Percentiles rank a stretch among this genome's conserved stretches.
Evolutionary conservation across 2,329 filamentous ascomycete species (phyloP).

Genomic region (Trichoderma hamatum): DNA sequence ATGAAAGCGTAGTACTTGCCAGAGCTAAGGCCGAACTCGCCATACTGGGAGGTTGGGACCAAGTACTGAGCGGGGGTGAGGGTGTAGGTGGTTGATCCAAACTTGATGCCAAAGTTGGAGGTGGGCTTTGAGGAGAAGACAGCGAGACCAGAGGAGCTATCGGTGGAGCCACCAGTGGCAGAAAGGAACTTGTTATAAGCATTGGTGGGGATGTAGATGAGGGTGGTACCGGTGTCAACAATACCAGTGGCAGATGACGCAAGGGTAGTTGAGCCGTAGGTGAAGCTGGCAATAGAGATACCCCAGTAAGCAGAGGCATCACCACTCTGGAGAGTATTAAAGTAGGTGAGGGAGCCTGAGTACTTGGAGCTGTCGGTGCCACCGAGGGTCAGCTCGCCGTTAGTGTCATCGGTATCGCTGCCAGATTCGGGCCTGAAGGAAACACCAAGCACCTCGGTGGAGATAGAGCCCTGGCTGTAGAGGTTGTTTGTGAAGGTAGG

Average conservation of each 20-base stretch:
- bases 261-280: slow-evolving; percentile 31
- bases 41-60: not conserved
- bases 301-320: slow-evolving; percentile 31
- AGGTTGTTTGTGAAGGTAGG: slow-evolving; percentile 38
- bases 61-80: not conserved
- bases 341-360: slow-evolving; percentile 31
- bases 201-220: slow-evolving; percentile 35
- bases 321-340: slow-evolving; percentile 24
- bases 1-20: not conserved
- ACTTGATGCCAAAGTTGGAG: not conserved
- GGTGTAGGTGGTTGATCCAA: not conserved
- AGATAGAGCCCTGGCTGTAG: slow-evolving; percentile 35
- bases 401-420: slow-evolving; percentile 22
- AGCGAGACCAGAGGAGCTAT: slow-evolving; percentile 34
- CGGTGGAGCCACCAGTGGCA: slow-evolving; percentile 34
- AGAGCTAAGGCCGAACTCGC: not conserved
- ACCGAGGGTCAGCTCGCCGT: slow-evolving; percentile 34
- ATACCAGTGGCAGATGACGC: slow-evolving; percentile 30
- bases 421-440: not conserved
- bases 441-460: slow-evolving; percentile 36
- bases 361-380: slow-evolving; percentile 31
- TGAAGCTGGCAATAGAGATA: slow-evolving; percentile 32
- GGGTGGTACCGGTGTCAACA: slow-evolving; percentile 36
- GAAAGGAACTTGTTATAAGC: slow-evolving; percentile 37
- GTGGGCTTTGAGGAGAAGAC: not conserved